Percentiles rank a stretch among this genome's conserved stretches.
Conservation (phyloP, 2,329 filamentous ascomycete species). For the Fusarium palustre region DNA sequence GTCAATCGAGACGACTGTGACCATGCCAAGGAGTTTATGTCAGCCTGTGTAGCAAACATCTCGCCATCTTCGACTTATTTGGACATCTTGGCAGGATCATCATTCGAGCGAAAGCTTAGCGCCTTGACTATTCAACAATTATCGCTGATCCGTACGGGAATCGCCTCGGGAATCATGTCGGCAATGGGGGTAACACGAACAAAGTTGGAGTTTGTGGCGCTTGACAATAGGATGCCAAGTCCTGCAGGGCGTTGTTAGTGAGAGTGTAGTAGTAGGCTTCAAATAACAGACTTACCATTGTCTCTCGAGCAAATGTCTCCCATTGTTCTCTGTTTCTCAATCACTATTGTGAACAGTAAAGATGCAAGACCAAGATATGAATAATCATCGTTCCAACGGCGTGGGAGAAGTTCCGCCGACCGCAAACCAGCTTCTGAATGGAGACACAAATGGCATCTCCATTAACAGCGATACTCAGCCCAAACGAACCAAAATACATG, state of each 20-base stretch:
- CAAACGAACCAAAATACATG: neutral
- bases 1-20: neutral
- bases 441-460: neutral
- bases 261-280: neutral
- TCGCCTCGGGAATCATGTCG: constrained; percentile 22
- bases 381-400: neutral
- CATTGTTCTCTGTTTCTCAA: rapidly evolving
- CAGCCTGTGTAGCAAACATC: neutral
- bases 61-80: neutral
- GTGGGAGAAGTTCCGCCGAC: neutral
- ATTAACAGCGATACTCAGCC: neutral
- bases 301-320: neutral
- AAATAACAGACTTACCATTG: constrained; percentile 1
- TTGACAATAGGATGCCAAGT: constrained; percentile 1
- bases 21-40: neutral
- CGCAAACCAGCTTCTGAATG: neutral
- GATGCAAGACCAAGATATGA: neutral
- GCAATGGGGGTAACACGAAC: constrained; percentile 2
- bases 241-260: neutral
- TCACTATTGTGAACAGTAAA: rapidly evolving
- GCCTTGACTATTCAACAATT: neutral
- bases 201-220: neutral
- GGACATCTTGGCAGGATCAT: neutral
- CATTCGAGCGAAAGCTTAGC: neutral
- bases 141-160: neutral